A percentile compares a stretch with the other conserved stretches of the same genome.
These are phyloP conservation scores for Mycosphaerella sp. DNA, from an alignment of 2,329 filamentous ascomycete genomes.

Conservation along the genomic window DNA sequence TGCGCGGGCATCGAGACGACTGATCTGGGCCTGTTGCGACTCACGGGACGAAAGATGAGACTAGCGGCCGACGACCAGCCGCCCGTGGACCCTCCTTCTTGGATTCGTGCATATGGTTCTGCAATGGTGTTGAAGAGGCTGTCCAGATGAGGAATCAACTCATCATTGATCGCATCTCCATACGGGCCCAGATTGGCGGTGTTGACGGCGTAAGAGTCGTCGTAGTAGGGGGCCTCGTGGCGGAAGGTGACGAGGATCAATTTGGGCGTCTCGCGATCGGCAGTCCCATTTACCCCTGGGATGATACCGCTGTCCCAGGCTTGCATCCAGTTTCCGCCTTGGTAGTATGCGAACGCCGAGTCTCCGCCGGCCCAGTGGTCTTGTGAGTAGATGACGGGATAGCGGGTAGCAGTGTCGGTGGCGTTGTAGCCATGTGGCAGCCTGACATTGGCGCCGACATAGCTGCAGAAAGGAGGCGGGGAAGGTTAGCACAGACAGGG, in stretches of 20 bases:
- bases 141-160: constrained; percentile 35
- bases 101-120: constrained; percentile 35
- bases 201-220: constrained; percentile 38
- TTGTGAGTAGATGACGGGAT: constrained; percentile 35
- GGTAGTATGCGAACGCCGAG: constrained; percentile 4
- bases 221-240: constrained; percentile 36
- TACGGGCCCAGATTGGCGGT: constrained; percentile 37
- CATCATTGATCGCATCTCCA: constrained; percentile 38
- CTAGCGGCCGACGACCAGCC: constrained; percentile 36
- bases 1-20: neutral
- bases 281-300: constrained; percentile 25
- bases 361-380: constrained; percentile 30
- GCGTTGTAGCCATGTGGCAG: constrained; percentile 34
- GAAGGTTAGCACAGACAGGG: neutral
- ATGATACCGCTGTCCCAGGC: constrained; percentile 33
- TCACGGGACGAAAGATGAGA: constrained; percentile 32
- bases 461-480: constrained; percentile 16
- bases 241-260: constrained; percentile 36
- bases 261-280: constrained; percentile 26
- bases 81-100: constrained; percentile 36
- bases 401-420: constrained; percentile 29
- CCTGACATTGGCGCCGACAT: constrained; percentile 35
- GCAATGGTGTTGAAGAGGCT: constrained; percentile 34
- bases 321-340: constrained; percentile 18
- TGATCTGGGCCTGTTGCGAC: neutral